Evolutionary conservation across 2,329 filamentous ascomycete species (phyloP).

Genomic region (Cladosporium sp.): DNA sequence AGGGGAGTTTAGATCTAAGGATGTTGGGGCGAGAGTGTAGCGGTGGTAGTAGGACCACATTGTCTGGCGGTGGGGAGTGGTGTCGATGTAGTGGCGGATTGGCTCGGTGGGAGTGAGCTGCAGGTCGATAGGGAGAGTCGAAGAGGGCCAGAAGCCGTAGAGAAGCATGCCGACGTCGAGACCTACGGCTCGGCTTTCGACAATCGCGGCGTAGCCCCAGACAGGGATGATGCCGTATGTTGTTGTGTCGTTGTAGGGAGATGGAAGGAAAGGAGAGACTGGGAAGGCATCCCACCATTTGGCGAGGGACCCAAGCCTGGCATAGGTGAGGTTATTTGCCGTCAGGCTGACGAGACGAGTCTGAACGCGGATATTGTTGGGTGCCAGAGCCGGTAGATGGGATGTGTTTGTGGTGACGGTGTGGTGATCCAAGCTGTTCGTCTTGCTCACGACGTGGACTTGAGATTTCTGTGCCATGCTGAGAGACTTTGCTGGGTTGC

Average conservation of each 20-base stretch:
- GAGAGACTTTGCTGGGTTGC: background rate
- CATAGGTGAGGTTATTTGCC: conserved; percentile 30
- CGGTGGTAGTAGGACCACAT: conserved; percentile 51
- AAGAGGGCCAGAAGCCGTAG: conserved; percentile 49
- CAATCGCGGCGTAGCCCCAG: conserved; percentile 51
- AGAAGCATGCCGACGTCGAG: conserved; percentile 40
- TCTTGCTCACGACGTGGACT: conserved; percentile 26
- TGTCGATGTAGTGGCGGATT: conserved; percentile 41
- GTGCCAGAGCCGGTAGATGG: conserved; percentile 11
- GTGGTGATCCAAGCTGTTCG: conserved; percentile 19
- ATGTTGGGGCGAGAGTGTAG: conserved; percentile 30
- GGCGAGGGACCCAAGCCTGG: conserved; percentile 29
- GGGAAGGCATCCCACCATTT: conserved; percentile 50
- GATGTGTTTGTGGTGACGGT: conserved; percentile 12
- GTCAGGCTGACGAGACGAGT: conserved; percentile 22
- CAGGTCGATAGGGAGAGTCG: conserved; percentile 41
- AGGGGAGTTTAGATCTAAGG: background rate
- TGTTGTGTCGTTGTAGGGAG: conserved; percentile 39
- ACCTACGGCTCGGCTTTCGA: conserved; percentile 42
- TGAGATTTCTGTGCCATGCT: conserved; percentile 8
- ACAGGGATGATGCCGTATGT: conserved; percentile 50
- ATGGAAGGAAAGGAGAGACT: conserved; percentile 40
- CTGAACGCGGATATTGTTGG: conserved; percentile 20
- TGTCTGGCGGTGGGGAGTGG: conserved; percentile 38
- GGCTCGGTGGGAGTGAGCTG: conserved; percentile 31